Evolutionary conservation across 495 filamentous ascomycete genomes (phyloP).

Genomic region (Tuber aestivum): DNA sequence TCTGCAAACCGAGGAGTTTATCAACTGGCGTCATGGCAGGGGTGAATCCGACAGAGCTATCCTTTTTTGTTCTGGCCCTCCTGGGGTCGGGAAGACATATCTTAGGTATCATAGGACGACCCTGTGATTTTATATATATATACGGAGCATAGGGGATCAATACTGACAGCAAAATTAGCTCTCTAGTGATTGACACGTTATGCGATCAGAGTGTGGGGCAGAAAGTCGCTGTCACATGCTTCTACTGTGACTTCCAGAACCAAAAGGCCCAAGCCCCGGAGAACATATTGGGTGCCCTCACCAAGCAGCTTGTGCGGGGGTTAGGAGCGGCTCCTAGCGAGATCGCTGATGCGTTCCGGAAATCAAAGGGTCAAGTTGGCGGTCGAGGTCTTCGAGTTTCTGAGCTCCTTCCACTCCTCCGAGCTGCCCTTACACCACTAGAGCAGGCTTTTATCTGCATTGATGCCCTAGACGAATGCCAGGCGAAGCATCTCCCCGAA

Average conservation of each 20-base stretch:
- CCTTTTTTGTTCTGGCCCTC: neutral
- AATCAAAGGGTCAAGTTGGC: neutral
- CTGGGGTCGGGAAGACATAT: neutral
- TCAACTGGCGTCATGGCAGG: neutral
- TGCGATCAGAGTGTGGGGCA: neutral
- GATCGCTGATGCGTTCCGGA: neutral
- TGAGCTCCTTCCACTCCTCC: neutral
- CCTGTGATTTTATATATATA: rapidly evolving
- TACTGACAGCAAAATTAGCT: neutral
- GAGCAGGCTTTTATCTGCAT: no score
- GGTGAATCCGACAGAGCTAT: neutral
- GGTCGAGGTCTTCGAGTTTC: neutral
- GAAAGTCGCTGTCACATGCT: neutral
- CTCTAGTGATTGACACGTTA: neutral
- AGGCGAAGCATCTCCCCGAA: no score
- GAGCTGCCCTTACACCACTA: no score
- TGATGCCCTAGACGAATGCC: no score
- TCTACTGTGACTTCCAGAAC: neutral
- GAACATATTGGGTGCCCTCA: neutral
- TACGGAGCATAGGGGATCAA: neutral
- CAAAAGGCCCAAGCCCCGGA: neutral
- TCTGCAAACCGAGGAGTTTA: neutral
- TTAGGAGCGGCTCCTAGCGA: neutral
- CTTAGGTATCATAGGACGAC: neutral
- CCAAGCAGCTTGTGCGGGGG: neutral